Evolutionary conservation across 2,329 filamentous ascomycete genomes (phyloP).

Genomic region (Cryoendolithus antarcticus): DNA sequence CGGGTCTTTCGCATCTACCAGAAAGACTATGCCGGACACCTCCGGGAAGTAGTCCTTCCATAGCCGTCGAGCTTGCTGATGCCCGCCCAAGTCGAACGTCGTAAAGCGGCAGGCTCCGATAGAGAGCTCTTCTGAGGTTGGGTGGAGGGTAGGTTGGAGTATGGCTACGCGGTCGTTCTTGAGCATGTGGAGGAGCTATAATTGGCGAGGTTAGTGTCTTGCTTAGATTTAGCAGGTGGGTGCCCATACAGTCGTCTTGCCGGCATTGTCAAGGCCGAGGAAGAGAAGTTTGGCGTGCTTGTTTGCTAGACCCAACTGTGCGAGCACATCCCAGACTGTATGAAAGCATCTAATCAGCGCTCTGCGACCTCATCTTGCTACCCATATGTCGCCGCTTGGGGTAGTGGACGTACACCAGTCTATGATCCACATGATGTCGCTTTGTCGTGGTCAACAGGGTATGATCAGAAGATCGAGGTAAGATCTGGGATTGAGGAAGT

Average conservation of each 20-base stretch:
- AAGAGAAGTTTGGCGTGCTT: slow-evolving; percentile 94
- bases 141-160: slow-evolving; percentile 80
- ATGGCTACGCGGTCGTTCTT: slow-evolving; percentile 95
- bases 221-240: neutral
- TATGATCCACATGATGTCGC: slow-evolving; percentile 66
- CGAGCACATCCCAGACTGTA: slow-evolving; percentile 77
- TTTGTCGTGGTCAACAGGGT: neutral
- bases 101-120: slow-evolving; percentile 75
- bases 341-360: neutral
- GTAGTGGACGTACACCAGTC: slow-evolving; percentile 67
- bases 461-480: no score
- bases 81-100: slow-evolving; percentile 85
- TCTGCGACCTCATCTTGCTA: neutral
- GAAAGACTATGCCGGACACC: slow-evolving; percentile 92
- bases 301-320: slow-evolving; percentile 77
- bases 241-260: slow-evolving; percentile 60
- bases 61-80: slow-evolving; percentile 86
- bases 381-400: slow-evolving; percentile 2
- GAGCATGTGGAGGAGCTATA: slow-evolving; percentile 70
- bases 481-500: no score
- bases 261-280: slow-evolving; percentile 85
- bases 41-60: slow-evolving; percentile 98
- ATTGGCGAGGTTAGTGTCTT: slow-evolving; percentile 3
- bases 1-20: slow-evolving; percentile 93
- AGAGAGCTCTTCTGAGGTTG: slow-evolving; percentile 82